These are phyloP conservation scores for Uncinocarpus reesii DNA, from an alignment of 2,329 filamentous ascomycete species.

Conservation along the genomic window DNA sequence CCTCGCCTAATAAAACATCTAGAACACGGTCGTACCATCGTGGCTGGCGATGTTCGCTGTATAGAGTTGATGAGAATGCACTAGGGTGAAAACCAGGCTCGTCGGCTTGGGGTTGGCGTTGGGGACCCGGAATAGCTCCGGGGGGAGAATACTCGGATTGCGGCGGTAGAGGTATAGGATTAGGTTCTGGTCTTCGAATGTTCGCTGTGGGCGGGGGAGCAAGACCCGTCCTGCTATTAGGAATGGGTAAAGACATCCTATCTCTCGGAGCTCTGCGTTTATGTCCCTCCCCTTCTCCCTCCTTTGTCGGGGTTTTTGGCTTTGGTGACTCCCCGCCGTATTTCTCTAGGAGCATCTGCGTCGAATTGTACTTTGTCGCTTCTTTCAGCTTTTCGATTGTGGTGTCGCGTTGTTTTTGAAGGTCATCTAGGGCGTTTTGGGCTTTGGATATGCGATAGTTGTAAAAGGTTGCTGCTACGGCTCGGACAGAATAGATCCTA, in stretches of 20 bases:
- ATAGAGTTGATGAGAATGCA: slow-evolving; percentile 32
- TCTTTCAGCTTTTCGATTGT: slow-evolving; percentile 92
- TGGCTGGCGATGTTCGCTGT: slow-evolving; percentile 32
- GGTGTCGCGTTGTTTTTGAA: slow-evolving; percentile 67
- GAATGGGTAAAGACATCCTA: slow-evolving; percentile 20
- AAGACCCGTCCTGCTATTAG: slow-evolving; percentile 42
- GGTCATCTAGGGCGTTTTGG: slow-evolving; percentile 58
- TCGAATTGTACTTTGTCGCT: slow-evolving; percentile 92
- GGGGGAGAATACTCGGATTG: slow-evolving; percentile 23
- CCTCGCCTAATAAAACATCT: slow-evolving; percentile 84
- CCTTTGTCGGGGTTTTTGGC: slow-evolving; percentile 20
- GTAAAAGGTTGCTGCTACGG: slow-evolving; percentile 58
- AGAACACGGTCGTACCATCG: slow-evolving; percentile 94
- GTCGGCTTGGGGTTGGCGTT: slow-evolving; percentile 22
- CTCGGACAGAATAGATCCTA: slow-evolving; percentile 72
- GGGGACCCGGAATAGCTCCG: slow-evolving; percentile 14
- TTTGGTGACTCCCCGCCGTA: slow-evolving; percentile 62
- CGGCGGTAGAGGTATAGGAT: slow-evolving; percentile 18
- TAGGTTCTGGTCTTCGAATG: slow-evolving; percentile 35
- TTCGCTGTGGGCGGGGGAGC: slow-evolving; percentile 57
- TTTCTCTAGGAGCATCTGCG: slow-evolving; percentile 83
- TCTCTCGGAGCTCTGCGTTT: slow-evolving; percentile 17
- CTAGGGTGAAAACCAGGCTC: slow-evolving; percentile 41
- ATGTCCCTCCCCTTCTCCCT: slow-evolving; percentile 20
- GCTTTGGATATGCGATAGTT: slow-evolving; percentile 67